These are phyloP conservation scores for Calocybe indica DNA, from an alignment of 768 basidiomycete species.

Conservation along the genomic window DNA sequence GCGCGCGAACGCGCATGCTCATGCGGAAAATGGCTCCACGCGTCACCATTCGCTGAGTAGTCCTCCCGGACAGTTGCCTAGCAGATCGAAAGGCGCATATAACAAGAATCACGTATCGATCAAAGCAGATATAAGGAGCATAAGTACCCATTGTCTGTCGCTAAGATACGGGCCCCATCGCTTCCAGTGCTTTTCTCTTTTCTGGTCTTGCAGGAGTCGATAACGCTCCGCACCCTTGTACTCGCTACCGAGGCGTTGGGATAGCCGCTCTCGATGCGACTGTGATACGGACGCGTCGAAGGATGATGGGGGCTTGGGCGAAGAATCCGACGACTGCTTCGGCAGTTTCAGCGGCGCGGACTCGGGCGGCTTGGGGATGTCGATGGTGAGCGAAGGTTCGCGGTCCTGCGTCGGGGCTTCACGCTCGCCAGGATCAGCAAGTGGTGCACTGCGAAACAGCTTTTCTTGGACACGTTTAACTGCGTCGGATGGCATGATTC, in stretches of 20 bases:
- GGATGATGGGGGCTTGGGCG: neutral
- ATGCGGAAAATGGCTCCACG: slow-evolving; percentile 94
- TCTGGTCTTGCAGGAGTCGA: slow-evolving; percentile 78
- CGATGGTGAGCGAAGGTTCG: slow-evolving; percentile 48
- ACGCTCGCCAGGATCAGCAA: slow-evolving; percentile 9
- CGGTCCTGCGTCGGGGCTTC: slow-evolving; percentile 10
- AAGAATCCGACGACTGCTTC: slow-evolving; percentile 14
- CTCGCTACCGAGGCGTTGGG: slow-evolving; percentile 53
- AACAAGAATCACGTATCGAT: slow-evolving; percentile 4
- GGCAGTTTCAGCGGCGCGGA: slow-evolving; percentile 8
- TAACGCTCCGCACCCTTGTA: slow-evolving; percentile 82
- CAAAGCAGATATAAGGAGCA: slow-evolving; percentile 1
- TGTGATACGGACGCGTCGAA: slow-evolving; percentile 6
- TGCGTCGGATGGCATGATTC: slow-evolving; percentile 32
- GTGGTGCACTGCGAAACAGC: slow-evolving; percentile 51
- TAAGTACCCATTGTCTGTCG: slow-evolving; percentile 93
- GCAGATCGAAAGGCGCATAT: slow-evolving; percentile 7
- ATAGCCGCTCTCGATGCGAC: slow-evolving; percentile 61
- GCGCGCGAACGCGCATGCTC: slow-evolving; percentile 90
- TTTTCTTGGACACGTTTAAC: slow-evolving; percentile 68
- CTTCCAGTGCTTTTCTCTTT: slow-evolving; percentile 90
- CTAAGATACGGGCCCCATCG: slow-evolving; percentile 97
- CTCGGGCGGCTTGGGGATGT: slow-evolving; percentile 58
- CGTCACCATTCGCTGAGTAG: slow-evolving; percentile 94
- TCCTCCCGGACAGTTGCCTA: slow-evolving; percentile 98